Conservation (phyloP, 148 eudicot species). For the Polygonum aviculare region DNA sequence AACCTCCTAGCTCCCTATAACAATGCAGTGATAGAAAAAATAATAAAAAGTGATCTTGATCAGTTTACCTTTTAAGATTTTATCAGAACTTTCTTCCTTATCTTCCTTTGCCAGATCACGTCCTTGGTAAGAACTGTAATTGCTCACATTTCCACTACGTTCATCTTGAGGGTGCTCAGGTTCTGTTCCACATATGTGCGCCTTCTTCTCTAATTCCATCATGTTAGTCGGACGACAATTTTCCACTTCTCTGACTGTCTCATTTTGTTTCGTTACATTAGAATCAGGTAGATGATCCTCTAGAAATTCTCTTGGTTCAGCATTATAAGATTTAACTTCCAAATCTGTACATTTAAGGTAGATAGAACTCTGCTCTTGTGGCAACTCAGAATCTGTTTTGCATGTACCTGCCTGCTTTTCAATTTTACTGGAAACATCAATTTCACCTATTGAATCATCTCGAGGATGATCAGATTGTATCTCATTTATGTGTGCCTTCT, state of each 20-base stretch:
- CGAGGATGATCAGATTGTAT: neutral
- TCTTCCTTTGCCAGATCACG: conserved; percentile 12
- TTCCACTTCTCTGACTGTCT: neutral
- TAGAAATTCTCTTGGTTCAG: neutral
- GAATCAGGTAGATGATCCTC: neutral
- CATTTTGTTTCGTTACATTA: neutral
- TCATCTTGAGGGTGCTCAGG: neutral
- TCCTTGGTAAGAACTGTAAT: neutral
- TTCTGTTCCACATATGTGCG: neutral
- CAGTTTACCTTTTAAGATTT: conserved; percentile 13
- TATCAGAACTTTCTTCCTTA: conserved; percentile 5
- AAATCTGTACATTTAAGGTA: neutral
- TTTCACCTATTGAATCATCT: neutral
- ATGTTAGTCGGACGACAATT: neutral
- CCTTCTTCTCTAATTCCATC: neutral
- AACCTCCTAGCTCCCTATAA: neutral
- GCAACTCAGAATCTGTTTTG: neutral
- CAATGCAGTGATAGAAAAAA: conserved; percentile 7
- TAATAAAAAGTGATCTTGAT: neutral
- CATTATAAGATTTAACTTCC: neutral
- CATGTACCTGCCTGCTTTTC: neutral
- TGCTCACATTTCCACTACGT: neutral
- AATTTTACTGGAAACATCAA: neutral
- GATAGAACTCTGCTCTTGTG: neutral
- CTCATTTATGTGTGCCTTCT: neutral